phyloP scores from a whole-genome alignment of 73 alveolate species.

The Blepharisma stoltei region DNA sequence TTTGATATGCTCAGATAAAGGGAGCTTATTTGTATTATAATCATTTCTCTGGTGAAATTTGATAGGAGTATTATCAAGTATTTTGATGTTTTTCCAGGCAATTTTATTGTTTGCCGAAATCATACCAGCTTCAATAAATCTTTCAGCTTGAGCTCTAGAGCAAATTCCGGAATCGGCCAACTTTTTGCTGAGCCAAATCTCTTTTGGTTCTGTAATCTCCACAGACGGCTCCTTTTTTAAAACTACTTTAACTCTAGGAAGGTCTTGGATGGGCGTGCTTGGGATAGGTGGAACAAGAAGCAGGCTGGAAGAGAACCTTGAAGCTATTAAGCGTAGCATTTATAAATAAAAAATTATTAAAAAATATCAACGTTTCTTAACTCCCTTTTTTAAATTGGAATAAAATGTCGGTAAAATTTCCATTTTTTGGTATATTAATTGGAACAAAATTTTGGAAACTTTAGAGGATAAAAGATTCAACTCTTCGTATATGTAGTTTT shows the following conservation, averaged over 20 bases:
- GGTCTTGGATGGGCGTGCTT: background rate
- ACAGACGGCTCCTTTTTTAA: background rate
- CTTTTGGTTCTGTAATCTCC: background rate
- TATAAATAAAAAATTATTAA: no score
- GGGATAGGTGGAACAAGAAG: conserved; percentile 10
- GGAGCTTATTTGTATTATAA: conserved; percentile 34
- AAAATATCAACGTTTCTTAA: no score
- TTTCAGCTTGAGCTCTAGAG: conserved; percentile 79
- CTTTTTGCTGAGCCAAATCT: conserved; percentile 56
- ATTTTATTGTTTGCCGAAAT: conserved; percentile 64
- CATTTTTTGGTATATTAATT: no score
- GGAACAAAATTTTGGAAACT: no score
- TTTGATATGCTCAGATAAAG: conserved; percentile 38
- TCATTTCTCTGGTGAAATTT: conserved; percentile 62
- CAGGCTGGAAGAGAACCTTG: conserved; percentile 13
- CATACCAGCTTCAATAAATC: conserved; percentile 67
- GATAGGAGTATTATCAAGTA: conserved; percentile 47
- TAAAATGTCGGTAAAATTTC: no score
- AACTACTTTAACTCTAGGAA: conserved; percentile 15
- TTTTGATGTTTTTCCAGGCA: conserved; percentile 49
- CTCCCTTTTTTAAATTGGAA: no score
- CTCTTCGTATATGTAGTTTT: no score
- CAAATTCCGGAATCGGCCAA: conserved; percentile 71
- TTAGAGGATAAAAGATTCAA: no score
- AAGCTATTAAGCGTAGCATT: no score